Evolutionary conservation across 352 stramenopile species (phyloP), one percentile per base, ranked within the genome.

Genomic region (Elongisporangium undulatum): DNA sequence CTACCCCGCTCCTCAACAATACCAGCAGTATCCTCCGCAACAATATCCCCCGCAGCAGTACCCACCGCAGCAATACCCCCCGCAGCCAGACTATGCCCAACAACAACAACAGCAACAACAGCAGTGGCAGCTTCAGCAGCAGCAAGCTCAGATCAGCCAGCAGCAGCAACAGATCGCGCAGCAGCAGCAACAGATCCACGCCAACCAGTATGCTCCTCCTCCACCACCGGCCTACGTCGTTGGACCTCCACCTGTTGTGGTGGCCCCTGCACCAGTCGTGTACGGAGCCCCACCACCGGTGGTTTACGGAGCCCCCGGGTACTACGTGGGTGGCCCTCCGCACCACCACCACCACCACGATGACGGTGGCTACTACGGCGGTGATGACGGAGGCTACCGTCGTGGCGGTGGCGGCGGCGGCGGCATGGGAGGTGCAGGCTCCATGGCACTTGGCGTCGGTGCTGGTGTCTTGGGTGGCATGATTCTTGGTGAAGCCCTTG

Each of bases 391-490:
- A 20, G 51, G 51, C 7, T 26, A 55, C 22, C 49, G 58, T 16
- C 45, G 55, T 21, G 52, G 64, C 3, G 49, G 61, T 3, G 63
- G 21, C 19, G 62, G 58, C 22, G 68, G 69, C 3, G 59, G 58
- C 24, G 72, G 74, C n/a, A 66, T 69, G 34, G 71, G 68, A 56
- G 75, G 64, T 62, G 70, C 58, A 2, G 65, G 68, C 22, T 59
- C 78, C 23, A 72, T 91, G 62, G 85, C 83, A 10, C 72, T 95
- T 54, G 85, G 85, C 21, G 74, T 90, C 20, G 85, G 83, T 21
- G 83, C 79, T 4, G 83, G 83, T 59, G 63, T 93, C n/a, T 63
- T 91, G 38, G 85, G 85, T 49, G 85, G 85, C 13, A 66, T 92
- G 63, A 55, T 95, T 24, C 71, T 95, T 0, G 85, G 83, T n/a